Conservation (phyloP, 352 stramenopile species). For the Pythium plurisporium region DNA sequence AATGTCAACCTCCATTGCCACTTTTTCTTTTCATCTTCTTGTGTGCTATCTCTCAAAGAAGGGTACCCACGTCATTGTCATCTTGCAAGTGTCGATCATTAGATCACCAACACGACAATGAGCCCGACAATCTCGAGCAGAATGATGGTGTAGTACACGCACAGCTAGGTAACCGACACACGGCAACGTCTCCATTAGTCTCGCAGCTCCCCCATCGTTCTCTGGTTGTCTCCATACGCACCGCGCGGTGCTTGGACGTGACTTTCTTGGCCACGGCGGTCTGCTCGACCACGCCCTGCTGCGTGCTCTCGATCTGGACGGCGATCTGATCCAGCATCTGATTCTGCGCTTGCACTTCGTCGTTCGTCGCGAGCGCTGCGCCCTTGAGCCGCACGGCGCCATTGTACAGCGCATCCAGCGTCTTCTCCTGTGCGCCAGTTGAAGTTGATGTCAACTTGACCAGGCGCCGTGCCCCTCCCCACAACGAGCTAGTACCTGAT, state of each 20-base stretch:
- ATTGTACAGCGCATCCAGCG: conserved; percentile 51
- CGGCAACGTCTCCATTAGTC: background rate
- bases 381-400: conserved; percentile 50
- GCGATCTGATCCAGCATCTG: conserved; percentile 52
- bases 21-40: too few relatives aligned
- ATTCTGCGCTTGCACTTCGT: conserved; percentile 59
- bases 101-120: conserved; percentile 52
- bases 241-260: conserved; percentile 34
- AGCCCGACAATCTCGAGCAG: conserved; percentile 39
- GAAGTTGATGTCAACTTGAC: too few relatives aligned
- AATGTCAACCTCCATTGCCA: too few relatives aligned
- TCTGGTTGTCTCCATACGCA: background rate
- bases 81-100: too few relatives aligned
- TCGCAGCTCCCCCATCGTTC: background rate
- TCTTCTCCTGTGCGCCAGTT: conserved; percentile 51
- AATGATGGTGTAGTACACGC: conserved; percentile 60
- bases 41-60: too few relatives aligned
- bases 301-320: conserved; percentile 38
- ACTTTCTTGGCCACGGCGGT: conserved; percentile 52
- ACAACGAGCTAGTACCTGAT: conserved; percentile 27
- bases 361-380: conserved; percentile 48
- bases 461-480: too few relatives aligned
- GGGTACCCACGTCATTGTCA: too few relatives aligned
- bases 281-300: conserved; percentile 41
- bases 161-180: conserved; percentile 23